These are phyloP conservation scores for Zymoseptoria passerinii DNA, from an alignment of 2,329 filamentous ascomycete species.

Conservation along the genomic window DNA sequence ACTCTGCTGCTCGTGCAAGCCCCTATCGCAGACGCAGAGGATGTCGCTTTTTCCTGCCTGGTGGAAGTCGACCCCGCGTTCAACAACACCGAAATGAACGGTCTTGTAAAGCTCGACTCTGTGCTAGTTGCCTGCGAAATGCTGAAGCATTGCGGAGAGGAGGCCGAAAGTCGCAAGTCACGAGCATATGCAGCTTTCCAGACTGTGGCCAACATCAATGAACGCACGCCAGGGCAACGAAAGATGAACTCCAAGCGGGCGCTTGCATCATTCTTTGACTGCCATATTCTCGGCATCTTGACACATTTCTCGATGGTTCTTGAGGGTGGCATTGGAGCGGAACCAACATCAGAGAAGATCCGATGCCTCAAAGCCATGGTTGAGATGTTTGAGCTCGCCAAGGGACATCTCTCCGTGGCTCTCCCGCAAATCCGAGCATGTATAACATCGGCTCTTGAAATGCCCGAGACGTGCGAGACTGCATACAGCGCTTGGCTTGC, in stretches of 20 bases:
- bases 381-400: slow-evolving; percentile 74
- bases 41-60: slow-evolving; percentile 60
- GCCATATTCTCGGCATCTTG: slow-evolving; percentile 79
- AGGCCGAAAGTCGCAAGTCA: slow-evolving; percentile 40
- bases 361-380: slow-evolving; percentile 75
- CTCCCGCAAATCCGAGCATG: slow-evolving; percentile 93
- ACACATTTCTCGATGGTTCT: slow-evolving; percentile 70
- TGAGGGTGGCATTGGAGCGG: slow-evolving; percentile 46
- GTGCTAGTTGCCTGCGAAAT: slow-evolving; percentile 71
- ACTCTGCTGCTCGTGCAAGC: slow-evolving; percentile 51
- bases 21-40: slow-evolving; percentile 56
- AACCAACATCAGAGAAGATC: slow-evolving; percentile 52
- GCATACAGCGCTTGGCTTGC: slow-evolving; percentile 79
- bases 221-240: slow-evolving; percentile 38
- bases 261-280: slow-evolving; percentile 68
- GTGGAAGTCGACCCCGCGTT: slow-evolving; percentile 63
- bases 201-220: slow-evolving; percentile 40
- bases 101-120: slow-evolving; percentile 66
- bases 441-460: slow-evolving; percentile 71
- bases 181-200: slow-evolving; percentile 42
- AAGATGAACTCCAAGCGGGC: slow-evolving; percentile 47
- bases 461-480: slow-evolving; percentile 63
- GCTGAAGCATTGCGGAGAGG: slow-evolving; percentile 69
- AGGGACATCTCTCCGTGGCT: slow-evolving; percentile 64
- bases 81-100: slow-evolving; percentile 53